Conservation (phyloP, 164 flowering plant genomes). For the Magnolia sinica region DNA sequence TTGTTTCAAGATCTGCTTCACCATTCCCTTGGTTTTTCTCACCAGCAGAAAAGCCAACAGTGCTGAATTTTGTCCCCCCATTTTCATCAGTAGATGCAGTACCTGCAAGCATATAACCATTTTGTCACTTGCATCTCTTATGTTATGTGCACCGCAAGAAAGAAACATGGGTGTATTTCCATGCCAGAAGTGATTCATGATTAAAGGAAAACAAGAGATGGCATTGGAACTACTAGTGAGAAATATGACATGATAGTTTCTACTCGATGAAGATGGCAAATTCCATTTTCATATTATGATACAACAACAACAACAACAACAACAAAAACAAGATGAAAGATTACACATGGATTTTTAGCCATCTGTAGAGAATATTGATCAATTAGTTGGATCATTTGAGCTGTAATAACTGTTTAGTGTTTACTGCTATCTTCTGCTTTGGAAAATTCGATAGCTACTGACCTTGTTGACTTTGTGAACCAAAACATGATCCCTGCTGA, state of each 20-base stretch:
- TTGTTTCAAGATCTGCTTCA: constrained; percentile 7
- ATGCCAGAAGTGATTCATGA: background rate
- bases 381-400: background rate
- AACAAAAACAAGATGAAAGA: background rate
- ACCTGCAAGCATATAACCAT: constrained; percentile 14
- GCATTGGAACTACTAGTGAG: background rate
- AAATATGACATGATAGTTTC: background rate
- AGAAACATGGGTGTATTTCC: background rate
- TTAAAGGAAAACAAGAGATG: background rate
- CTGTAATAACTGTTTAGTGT: background rate
- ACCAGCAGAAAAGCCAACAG: background rate
- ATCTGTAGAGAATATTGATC: background rate
- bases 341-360: background rate
- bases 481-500: constrained; percentile 16
- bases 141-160: background rate
- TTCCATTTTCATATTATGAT: background rate
- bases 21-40: constrained; percentile 16
- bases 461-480: constrained; percentile 24
- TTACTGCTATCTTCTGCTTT: background rate
- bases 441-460: constrained; percentile 9
- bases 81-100: constrained; percentile 19
- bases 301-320: too few relatives aligned
- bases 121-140: background rate
- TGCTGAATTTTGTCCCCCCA: constrained; percentile 10
- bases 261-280: background rate